phyloP scores from a whole-genome alignment of 495 filamentous ascomycete species.

The Tuber brumale region DNA sequence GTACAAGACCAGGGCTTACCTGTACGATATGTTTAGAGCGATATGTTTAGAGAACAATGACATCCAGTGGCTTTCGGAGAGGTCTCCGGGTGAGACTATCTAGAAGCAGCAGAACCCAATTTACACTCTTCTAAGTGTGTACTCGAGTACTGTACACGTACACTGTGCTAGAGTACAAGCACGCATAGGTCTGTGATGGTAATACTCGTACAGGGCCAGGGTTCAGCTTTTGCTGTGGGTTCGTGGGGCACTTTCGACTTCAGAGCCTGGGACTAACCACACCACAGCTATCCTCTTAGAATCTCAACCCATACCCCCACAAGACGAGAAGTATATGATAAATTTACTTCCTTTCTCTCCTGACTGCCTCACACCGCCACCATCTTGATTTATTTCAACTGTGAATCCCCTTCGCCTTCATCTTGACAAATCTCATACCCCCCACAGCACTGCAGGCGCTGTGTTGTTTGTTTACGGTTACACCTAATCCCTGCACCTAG shows the following conservation, averaged over 20 bases:
- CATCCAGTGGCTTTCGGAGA: not conserved
- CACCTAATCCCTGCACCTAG: not conserved
- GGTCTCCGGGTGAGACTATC: too few relatives aligned
- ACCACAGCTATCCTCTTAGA: not conserved
- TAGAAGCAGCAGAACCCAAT: not conserved
- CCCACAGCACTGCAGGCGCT: not conserved
- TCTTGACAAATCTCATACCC: not conserved
- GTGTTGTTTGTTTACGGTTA: not conserved
- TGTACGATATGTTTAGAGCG: not conserved
- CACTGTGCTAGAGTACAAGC: too few relatives aligned
- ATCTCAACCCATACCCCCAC: not conserved
- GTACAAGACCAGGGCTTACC: too few relatives aligned
- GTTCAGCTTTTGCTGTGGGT: not conserved
- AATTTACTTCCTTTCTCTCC: not conserved
- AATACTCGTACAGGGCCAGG: not conserved
- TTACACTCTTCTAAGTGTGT: not conserved
- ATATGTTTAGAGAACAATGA: not conserved
- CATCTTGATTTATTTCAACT: not conserved
- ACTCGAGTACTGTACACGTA: too few relatives aligned
- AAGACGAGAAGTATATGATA: not conserved
- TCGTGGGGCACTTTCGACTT: not conserved
- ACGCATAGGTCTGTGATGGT: not conserved
- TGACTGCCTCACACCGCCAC: not conserved
- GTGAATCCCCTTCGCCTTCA: not conserved
- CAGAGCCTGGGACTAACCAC: not conserved